Percentiles rank a stretch among this genome's conserved stretches.
Evolutionary conservation across 208 protist genomes (phyloP).

Genomic region (Acanthamoeba rhysodes): DNA sequence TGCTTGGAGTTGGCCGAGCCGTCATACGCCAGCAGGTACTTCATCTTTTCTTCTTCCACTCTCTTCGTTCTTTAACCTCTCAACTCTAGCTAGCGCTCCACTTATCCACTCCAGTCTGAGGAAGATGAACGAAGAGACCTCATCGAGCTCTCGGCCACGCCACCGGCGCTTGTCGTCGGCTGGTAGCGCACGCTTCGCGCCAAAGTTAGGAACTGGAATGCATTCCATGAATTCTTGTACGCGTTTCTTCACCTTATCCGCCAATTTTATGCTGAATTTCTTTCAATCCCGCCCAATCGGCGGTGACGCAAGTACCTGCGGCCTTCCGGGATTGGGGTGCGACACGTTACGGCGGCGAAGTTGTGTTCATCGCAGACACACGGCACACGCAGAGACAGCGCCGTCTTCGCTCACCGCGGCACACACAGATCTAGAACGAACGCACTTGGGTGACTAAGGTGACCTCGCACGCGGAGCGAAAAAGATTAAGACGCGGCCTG

Average conservation of each 20-base stretch:
- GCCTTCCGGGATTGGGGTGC: not conserved
- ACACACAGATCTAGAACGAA: not conserved
- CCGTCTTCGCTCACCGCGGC: not conserved
- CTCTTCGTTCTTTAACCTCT: too few species aligned
- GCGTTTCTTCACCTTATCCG: not conserved
- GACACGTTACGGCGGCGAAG: not conserved
- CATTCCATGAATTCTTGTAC: not conserved
- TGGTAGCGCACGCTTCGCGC: not conserved
- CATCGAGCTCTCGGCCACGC: not conserved
- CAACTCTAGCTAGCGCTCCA: too few species aligned
- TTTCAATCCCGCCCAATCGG: not conserved
- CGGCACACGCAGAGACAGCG: too few species aligned
- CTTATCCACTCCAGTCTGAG: too few species aligned
- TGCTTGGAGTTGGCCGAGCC: conserved; percentile 10
- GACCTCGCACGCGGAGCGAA: not conserved
- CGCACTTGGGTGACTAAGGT: not conserved
- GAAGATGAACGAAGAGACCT: too few species aligned
- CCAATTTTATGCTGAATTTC: not conserved
- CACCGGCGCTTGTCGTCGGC: not conserved
- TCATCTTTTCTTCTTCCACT: not conserved
- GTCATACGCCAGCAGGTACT: conserved; percentile 38
- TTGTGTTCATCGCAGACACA: not conserved
- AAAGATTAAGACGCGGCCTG: too few species aligned
- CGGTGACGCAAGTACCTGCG: too few species aligned
- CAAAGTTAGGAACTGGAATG: too few species aligned